Evolutionary conservation across 2,329 filamentous ascomycete species (phyloP).

Genomic region (Rutstroemia sp.): DNA sequence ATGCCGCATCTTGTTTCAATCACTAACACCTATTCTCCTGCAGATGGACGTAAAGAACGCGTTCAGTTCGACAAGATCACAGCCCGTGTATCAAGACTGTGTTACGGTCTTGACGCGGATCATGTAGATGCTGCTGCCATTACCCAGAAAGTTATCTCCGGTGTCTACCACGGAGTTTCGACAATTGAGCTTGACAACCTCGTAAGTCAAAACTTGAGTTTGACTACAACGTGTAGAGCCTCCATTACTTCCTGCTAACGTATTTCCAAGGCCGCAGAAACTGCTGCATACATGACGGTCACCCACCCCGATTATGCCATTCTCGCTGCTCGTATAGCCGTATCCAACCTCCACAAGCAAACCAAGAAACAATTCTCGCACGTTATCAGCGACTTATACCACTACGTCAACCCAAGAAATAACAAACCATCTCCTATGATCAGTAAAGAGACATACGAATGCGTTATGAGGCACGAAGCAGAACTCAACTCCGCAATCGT

Average conservation of each 20-base stretch:
- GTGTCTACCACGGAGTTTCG: conserved; percentile 96
- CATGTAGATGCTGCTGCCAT: conserved; percentile 98
- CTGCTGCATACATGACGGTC: conserved; percentile 98
- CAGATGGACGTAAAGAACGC: conserved; percentile 98
- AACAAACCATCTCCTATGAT: conserved; percentile 84
- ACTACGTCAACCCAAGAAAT: conserved; percentile 96
- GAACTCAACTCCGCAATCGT: conserved; percentile 98
- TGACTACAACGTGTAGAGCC: not conserved
- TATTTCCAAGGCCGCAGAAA: conserved; percentile 76
- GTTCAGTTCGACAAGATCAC: conserved; percentile 99
- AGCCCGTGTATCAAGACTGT: conserved; percentile 91
- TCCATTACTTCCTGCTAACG: conserved; percentile 15
- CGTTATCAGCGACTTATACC: conserved; percentile 85
- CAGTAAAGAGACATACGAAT: conserved; percentile 81
- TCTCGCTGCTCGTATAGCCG: conserved; percentile 93
- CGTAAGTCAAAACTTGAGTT: conserved; percentile 48
- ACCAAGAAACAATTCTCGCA: conserved; percentile 99
- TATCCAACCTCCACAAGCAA: conserved; percentile 99
- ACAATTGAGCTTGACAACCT: conserved; percentile 95
- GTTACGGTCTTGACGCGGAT: conserved; percentile 91
- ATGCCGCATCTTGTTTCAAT: not conserved
- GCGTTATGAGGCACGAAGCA: conserved; percentile 90
- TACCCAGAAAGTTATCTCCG: conserved; percentile 98
- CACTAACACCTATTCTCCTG: not conserved
- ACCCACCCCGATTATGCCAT: conserved; percentile 99